A percentile compares a stretch with the other conserved stretches of the same genome.
phyloP scores from a whole-genome alignment of 2,329 filamentous ascomycete species.

The Colletotrichum tabaci region DNA sequence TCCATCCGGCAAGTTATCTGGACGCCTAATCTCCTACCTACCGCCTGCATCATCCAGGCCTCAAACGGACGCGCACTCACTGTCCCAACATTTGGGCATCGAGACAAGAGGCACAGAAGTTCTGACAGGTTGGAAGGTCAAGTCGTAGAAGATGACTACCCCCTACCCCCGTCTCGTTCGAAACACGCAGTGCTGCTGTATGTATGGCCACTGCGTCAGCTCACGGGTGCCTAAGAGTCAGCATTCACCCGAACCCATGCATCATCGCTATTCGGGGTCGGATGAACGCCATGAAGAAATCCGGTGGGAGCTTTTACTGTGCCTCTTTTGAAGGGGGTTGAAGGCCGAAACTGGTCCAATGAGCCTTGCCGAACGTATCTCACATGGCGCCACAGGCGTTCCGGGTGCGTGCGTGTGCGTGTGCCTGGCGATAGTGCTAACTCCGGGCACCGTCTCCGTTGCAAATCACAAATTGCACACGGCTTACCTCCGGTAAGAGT shows the following conservation, averaged over 20 bases:
- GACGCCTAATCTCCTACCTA: neutral
- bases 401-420: neutral
- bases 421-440: constrained; percentile 31
- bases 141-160: too few relatives aligned
- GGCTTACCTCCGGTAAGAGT: constrained; percentile 7
- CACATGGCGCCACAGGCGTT: neutral
- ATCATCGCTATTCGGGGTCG: neutral
- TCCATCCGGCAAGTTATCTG: neutral
- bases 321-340: neutral
- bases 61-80: neutral
- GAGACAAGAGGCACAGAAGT: neutral
- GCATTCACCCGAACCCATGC: neutral
- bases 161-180: neutral
- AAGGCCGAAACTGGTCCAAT: neutral
- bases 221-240: neutral
- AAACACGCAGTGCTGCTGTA: too few relatives aligned
- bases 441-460: constrained; percentile 18
- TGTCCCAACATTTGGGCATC: neutral
- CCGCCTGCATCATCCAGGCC: neutral
- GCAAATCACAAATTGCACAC: neutral
- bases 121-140: neutral
- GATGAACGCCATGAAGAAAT: neutral
- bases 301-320: neutral
- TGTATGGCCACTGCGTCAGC: neutral
- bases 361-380: neutral